Evolutionary conservation across 768 basidiomycete species (phyloP), one percentile per base, ranked within the genome.

Genomic region (Strobilomyces dryophilus): DNA sequence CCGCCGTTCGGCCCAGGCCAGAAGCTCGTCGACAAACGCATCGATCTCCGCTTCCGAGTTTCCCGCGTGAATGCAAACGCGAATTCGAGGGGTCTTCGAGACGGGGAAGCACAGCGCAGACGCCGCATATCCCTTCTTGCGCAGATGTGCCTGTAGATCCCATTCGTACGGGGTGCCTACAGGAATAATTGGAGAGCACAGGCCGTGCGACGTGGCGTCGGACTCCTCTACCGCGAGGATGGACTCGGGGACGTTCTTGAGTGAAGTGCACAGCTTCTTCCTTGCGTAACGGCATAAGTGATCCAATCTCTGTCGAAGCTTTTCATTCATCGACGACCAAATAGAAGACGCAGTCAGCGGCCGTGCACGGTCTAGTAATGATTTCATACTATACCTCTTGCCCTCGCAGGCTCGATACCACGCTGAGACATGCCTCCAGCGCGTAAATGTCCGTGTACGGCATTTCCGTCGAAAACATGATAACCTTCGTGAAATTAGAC

Each of bases 391-490:
- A 9, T 57, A 66, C 64, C 64, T 66, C 55, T 26, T 59, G 44
- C 17, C 61, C 55, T 2, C 41, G 50, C 7, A 43, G 15, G 32
- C 59, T 50, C 17, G 59, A 56, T 6, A 66, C 43, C 31, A 56
- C 47, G 6, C 46, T 20, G 11, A 66, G 83, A 41, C 92, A 58
- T 1, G 59, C 76, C n/a, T 88, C 72, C 5, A 65, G 54, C 2
- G 58, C 64, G 8, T 63, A 63, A 1, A 65, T 45, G 20, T 58
- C 57, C 11, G 57, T 55, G 41, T 57, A 58, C 10, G 61, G 56
- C 55, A 65, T 61, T 14, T 55, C 48, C 4, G 64, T 66, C 27
- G 64, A 57, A 46, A 61, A 66, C 14, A 58, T 56, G 50, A 66
- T 26, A 2, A 51, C 49, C 37, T 59, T 63, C 7, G 53, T 51